These are phyloP conservation scores for Cladosporium sp. DNA, from an alignment of 2,329 filamentous ascomycete genomes.

Conservation along the genomic window DNA sequence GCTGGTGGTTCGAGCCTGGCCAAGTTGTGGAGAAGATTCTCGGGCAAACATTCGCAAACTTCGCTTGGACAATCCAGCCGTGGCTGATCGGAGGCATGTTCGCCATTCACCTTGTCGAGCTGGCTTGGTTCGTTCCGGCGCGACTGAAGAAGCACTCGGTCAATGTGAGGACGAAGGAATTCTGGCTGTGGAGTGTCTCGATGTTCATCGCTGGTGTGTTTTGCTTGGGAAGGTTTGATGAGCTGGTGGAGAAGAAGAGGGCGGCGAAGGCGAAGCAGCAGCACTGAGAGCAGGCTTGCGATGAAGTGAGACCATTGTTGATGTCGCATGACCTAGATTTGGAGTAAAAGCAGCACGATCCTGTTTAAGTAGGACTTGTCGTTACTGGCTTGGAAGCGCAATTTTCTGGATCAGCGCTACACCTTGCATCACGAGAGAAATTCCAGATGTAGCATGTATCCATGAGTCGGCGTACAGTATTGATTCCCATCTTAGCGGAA, in stretches of 20 bases:
- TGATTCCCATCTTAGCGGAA: neutral
- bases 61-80: conserved; percentile 61
- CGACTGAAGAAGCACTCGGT: conserved; percentile 56
- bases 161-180: conserved; percentile 48
- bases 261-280: conserved; percentile 41
- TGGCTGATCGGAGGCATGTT: conserved; percentile 61
- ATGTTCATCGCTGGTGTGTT: conserved; percentile 56
- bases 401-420: neutral
- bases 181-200: conserved; percentile 56
- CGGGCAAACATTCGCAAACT: conserved; percentile 58
- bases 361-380: neutral
- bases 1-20: conserved; percentile 55
- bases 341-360: neutral
- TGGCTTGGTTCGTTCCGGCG: conserved; percentile 47
- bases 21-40: conserved; percentile 40
- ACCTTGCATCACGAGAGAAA: too few species aligned
- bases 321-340: neutral
- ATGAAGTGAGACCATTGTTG: neutral
- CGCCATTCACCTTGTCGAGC: conserved; percentile 65
- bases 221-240: conserved; percentile 49
- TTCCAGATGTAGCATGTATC: neutral
- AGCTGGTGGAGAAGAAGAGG: conserved; percentile 44
- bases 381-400: neutral
- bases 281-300: conserved; percentile 34
- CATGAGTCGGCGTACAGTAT: neutral